phyloP scores from a whole-genome alignment of 495 filamentous ascomycete genomes.

The Pyrenula massariospora region DNA sequence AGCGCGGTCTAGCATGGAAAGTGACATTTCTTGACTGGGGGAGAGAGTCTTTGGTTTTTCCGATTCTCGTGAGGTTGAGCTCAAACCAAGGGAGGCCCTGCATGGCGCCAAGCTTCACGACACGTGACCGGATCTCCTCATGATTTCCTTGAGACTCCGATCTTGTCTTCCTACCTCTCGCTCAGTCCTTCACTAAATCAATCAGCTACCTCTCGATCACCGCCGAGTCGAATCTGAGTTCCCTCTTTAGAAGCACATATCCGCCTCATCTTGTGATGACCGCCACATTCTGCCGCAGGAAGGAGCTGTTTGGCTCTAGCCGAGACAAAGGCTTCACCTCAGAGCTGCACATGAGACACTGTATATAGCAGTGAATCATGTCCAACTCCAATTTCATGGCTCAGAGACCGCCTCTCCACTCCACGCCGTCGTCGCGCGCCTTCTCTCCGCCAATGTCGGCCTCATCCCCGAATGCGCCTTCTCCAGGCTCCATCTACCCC shows the following conservation, averaged over 20 bases:
- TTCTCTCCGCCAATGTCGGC: slow-evolving; percentile 45
- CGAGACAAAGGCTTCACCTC: slow-evolving; percentile 1
- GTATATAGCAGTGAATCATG: neutral
- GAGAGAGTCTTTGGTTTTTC: neutral
- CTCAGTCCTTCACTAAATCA: neutral
- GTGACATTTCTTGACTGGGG: too few relatives aligned
- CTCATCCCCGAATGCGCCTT: slow-evolving; percentile 31
- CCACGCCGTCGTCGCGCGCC: slow-evolving; percentile 20
- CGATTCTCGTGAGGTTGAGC: neutral
- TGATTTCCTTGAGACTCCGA: neutral
- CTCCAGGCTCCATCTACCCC: slow-evolving; percentile 25
- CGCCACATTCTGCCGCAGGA: neutral
- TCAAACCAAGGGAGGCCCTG: neutral
- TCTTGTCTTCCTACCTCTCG: neutral
- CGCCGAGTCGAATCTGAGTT: neutral
- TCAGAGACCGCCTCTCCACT: neutral
- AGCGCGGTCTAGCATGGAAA: too few relatives aligned
- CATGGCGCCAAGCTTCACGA: neutral
- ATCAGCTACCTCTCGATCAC: neutral
- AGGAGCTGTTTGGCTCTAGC: neutral
- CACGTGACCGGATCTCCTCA: neutral
- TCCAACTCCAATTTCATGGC: neutral
- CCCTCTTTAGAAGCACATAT: neutral
- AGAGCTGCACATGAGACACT: slow-evolving; percentile 8
- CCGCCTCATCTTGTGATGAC: neutral